These are phyloP conservation scores for Aspergillus quadricinctus DNA, from an alignment of 2,329 filamentous ascomycete species.

Conservation along the genomic window DNA sequence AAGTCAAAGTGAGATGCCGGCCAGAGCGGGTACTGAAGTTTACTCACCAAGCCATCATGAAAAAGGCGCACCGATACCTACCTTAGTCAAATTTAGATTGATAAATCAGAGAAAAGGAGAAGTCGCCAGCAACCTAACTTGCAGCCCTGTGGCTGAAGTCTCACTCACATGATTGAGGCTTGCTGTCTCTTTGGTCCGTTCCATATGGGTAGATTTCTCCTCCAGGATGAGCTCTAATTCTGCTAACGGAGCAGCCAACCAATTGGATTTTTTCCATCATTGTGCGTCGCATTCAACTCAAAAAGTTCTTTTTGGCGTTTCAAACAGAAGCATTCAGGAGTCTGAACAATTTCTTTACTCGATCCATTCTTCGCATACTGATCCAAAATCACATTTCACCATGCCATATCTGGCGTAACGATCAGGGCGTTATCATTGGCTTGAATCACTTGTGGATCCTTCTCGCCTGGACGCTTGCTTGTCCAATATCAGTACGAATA, in stretches of 20 bases:
- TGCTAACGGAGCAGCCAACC: background rate
- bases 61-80: background rate
- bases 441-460: background rate
- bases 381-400: background rate
- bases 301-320: background rate
- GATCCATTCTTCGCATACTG: background rate
- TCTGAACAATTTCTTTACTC: background rate
- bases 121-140: background rate
- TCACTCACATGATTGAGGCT: constrained; percentile 6
- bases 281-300: background rate
- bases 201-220: constrained; percentile 1
- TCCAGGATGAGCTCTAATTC: background rate
- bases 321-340: background rate
- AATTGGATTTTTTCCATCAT: constrained; percentile 6
- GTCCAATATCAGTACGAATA: background rate
- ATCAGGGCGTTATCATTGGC: background rate
- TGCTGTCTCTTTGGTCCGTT: constrained; percentile 3
- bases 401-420: background rate
- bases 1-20: background rate
- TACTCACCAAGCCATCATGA: background rate
- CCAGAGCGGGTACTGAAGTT: background rate
- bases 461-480: background rate
- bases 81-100: background rate
- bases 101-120: background rate
- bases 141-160: constrained; percentile 3